Conservation (phyloP, 345 rosid genomes). For the Linum usitatissimum region DNA sequence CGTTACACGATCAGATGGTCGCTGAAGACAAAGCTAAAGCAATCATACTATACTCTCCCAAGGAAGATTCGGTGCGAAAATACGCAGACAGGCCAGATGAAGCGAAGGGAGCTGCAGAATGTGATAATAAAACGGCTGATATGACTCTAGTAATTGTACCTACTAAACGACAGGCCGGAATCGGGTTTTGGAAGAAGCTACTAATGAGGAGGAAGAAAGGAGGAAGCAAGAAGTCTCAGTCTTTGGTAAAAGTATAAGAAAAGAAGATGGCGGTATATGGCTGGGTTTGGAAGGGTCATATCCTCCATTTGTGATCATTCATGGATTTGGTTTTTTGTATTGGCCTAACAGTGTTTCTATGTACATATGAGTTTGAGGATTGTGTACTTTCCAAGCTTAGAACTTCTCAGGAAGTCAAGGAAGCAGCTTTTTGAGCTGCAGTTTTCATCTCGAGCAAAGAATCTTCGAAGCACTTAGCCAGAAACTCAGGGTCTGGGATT, state of each 20-base stretch:
- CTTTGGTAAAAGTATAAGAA: conserved; percentile 17
- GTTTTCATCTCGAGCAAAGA: conserved; percentile 46
- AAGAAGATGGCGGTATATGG: not conserved
- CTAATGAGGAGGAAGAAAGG: conserved; percentile 62
- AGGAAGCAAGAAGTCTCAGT: conserved; percentile 33
- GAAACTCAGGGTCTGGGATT: conserved; percentile 51
- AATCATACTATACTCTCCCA: conserved; percentile 24
- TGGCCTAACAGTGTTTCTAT: not conserved
- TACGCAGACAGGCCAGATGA: conserved; percentile 14
- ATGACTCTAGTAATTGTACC: conserved; percentile 34
- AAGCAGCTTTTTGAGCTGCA: conserved; percentile 18
- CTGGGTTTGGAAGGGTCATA: not conserved
- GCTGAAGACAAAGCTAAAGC: conserved; percentile 45
- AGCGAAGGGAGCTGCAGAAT: conserved; percentile 13
- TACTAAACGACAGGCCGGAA: conserved; percentile 44
- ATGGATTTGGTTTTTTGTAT: not conserved
- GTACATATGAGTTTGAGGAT: not conserved
- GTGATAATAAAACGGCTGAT: conserved; percentile 13
- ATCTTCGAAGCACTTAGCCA: conserved; percentile 49
- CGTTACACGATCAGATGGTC: conserved; percentile 53
- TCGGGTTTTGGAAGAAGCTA: conserved; percentile 53
- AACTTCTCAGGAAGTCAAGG: not conserved
- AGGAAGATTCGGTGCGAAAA: conserved; percentile 10
- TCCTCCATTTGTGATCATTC: not conserved
- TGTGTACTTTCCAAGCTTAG: not conserved